These are phyloP conservation scores for Prillingera fragicola DNA, from an alignment of 1,284 basidiomycete species.

Conservation along the genomic window DNA sequence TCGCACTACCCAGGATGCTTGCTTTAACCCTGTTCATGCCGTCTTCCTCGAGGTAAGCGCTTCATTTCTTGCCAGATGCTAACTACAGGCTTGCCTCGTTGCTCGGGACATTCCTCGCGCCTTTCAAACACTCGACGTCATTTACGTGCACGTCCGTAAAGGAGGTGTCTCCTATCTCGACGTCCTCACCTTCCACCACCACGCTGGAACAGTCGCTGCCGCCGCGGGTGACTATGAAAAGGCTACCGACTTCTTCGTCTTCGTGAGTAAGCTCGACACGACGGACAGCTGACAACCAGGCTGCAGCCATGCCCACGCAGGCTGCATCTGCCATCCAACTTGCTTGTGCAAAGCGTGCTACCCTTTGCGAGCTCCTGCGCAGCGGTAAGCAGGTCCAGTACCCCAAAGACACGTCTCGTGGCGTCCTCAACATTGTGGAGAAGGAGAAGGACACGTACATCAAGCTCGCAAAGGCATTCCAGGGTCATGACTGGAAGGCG, in stretches of 20 bases:
- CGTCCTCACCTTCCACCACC: slow-evolving; percentile 41
- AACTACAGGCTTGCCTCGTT: slow-evolving; percentile 14
- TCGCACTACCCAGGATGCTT: background rate
- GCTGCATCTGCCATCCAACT: slow-evolving; percentile 38
- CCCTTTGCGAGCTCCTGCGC: slow-evolving; percentile 36
- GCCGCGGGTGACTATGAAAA: slow-evolving; percentile 20
- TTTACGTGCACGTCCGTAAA: slow-evolving; percentile 22
- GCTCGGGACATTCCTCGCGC: slow-evolving; percentile 3
- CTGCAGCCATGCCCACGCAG: slow-evolving; percentile 28
- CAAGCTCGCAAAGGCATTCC: slow-evolving; percentile 37
- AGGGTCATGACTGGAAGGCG: slow-evolving; percentile 23
- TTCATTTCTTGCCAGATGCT: slow-evolving; percentile 17
- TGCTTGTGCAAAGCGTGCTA: slow-evolving; percentile 37
- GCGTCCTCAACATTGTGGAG: slow-evolving; percentile 29
- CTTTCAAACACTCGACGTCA: background rate
- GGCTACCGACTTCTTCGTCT: slow-evolving; percentile 30
- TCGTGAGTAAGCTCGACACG: slow-evolving; percentile 20
- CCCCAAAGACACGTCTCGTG: slow-evolving; percentile 28
- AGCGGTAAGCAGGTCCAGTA: slow-evolving; percentile 27
- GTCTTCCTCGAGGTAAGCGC: slow-evolving; percentile 35
- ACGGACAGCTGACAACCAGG: slow-evolving; percentile 18
- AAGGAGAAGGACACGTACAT: slow-evolving; percentile 25
- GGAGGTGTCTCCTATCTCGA: slow-evolving; percentile 33
- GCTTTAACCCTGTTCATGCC: slow-evolving; percentile 29
- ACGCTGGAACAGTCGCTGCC: slow-evolving; percentile 34